Base-by-base conservation (phyloP, 2,329 filamentous ascomycete species). In the Ceratocystis destructans region DNA sequence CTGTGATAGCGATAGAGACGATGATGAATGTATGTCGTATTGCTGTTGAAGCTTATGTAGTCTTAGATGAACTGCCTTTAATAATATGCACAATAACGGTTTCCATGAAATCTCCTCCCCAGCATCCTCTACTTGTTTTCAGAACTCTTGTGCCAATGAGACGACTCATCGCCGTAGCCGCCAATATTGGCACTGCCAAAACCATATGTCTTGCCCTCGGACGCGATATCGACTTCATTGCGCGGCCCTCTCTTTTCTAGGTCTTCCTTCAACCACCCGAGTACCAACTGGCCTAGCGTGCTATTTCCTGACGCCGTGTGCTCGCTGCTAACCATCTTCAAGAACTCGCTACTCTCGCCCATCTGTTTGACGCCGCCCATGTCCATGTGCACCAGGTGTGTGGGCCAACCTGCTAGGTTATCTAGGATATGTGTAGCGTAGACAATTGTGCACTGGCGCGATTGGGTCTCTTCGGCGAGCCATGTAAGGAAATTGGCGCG, bases 371-470 rank as follows among this genome's bases (percentile, higher is more conserved):
- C 87, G 69, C 82, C 84, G 33, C 94, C 94, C 61, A 96, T 75
- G 73, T 91, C 87, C 93, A 99, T 96, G 75, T 97, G 93, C 62
- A 96, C 92, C 46, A 99, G 80, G 76, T 99, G 92, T 0, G 89
- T 96, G 5, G 94, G 94, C 94, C 94, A 99, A 22, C 87, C 86
- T 0, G 91, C 91, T 63, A 99, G 79, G 74, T 97, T 96, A 74
- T 99, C 94, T 71, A 99, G 78, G 70, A 99, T 96, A 76, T 99
- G 94, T 15, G 94, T 99, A 6, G 94, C 94, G 74, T 99, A 99
- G 37, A 99, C 91, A 71, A 99, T 89, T 3, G 94, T 96, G 74
- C 92, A 96, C 48, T 85, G 81, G 64, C 93, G 81, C 6, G 74
- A 79, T 77, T 93, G 88, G 0, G 93, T 96, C 83, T 99, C 94